Base-by-base conservation (phyloP, 768 basidiomycete genomes). In the Kwoniella dendrophila region DNA sequence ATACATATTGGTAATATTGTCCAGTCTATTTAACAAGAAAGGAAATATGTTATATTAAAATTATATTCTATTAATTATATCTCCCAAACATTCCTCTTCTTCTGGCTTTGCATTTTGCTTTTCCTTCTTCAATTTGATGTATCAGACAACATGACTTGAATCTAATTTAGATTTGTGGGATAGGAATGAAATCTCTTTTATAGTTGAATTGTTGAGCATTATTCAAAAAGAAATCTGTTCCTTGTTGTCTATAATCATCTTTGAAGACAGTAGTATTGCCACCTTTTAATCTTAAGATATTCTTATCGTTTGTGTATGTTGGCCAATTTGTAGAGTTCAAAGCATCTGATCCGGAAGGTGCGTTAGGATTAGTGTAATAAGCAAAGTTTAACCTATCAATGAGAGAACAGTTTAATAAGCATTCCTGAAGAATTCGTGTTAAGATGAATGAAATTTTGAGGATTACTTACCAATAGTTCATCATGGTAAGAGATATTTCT, bases 381-480 rank as follows among this genome's bases (percentile, higher is more conserved):
- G 65, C 70, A 59, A 76, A 76, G 65, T 76, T 76, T 57, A 76
- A 55, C 68, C 73, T 74, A 60, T 2, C 2, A 6, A 18, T n/a
- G 22, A n/a, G 29, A 34, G 30, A n/a, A n/a, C n/a, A n/a, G 59
- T 32, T 27, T 10, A 3, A 26, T 29, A 4, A 27, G 7, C 12
- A 29, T 50, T 3, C 14, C 27, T n/a, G 18, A 5, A 20, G 20
- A 27, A 24, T 18, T 20, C n/a, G 8, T 20, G 24, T 16, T 10
- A 24, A 1, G 4, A 16, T 3, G n/a, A 44, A 20, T 16, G 43
- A 44, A 10, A 8, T 24, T 20, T 3, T 44, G 43, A 12, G 14
- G 38, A 14, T 4, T 22, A 63, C 73, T 62, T 52, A 77, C 76
- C 73, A 76, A 68, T 78, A 78, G 30, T 71, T 63, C 27, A 67